These are phyloP conservation scores for Phytopythium sindhum DNA, from an alignment of 352 stramenopile genomes.

Conservation along the genomic window DNA sequence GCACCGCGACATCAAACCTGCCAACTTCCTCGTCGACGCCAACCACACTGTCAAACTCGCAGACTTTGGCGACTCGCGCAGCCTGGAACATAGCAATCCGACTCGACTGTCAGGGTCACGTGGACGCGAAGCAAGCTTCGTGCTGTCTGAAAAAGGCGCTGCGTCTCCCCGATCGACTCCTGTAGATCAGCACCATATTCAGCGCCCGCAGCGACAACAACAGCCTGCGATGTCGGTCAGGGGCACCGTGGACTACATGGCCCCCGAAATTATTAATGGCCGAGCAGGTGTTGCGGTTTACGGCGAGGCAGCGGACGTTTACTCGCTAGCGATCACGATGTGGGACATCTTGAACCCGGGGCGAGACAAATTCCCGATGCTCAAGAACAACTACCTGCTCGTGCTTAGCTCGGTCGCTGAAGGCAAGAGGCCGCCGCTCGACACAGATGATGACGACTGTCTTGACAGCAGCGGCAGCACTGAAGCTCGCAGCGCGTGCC, in stretches of 20 bases:
- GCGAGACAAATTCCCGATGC: constrained; percentile 40
- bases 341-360: constrained; percentile 70
- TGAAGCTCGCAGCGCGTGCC: constrained; percentile 1
- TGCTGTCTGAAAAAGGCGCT: not conserved
- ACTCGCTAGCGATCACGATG: constrained; percentile 71
- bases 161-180: not conserved
- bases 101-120: not conserved
- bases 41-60: constrained; percentile 68
- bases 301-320: constrained; percentile 67
- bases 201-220: not conserved
- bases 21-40: constrained; percentile 76
- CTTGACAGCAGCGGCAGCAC: not conserved
- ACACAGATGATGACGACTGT: constrained; percentile 1
- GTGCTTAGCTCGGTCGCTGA: constrained; percentile 43
- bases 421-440: constrained; percentile 30
- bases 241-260: constrained; percentile 79
- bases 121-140: constrained; percentile 1
- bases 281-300: constrained; percentile 46
- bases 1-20: constrained; percentile 69
- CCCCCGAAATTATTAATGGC: constrained; percentile 76
- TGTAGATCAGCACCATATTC: too few species aligned
- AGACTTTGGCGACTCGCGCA: constrained; percentile 72
- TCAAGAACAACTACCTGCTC: constrained; percentile 51
- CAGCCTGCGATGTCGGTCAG: constrained; percentile 49
- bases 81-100: constrained; percentile 13